Evolutionary conservation across 2,329 filamentous ascomycete species (phyloP).

Genomic region (Westerdykella aurantiaca): DNA sequence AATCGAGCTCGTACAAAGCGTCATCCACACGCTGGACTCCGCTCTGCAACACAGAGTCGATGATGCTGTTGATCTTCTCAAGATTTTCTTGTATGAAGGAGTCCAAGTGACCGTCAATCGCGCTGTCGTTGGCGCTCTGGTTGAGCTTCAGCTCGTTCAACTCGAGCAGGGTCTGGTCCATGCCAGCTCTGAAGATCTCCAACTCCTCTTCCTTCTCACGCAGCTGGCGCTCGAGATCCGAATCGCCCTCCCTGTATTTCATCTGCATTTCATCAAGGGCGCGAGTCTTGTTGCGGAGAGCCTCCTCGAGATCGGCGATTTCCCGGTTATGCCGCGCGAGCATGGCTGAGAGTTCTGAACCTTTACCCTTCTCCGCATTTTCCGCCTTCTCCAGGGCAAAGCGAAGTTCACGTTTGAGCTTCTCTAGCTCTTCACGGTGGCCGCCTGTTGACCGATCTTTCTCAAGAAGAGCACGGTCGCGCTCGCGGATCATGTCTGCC

Average conservation of each 20-base stretch:
- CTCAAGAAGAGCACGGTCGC: conserved; percentile 88
- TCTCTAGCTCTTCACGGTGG: conserved; percentile 90
- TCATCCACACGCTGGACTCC: conserved; percentile 93
- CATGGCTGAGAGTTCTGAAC: conserved; percentile 90
- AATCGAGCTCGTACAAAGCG: conserved; percentile 93
- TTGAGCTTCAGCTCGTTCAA: conserved; percentile 73
- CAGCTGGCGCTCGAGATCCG: conserved; percentile 77
- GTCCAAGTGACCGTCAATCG: conserved; percentile 85
- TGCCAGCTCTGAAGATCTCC: conserved; percentile 94
- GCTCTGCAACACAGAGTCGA: conserved; percentile 90
- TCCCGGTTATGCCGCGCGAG: conserved; percentile 94
- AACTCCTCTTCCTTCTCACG: conserved; percentile 96
- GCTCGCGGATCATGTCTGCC: conserved; percentile 96
- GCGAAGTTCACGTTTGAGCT: conserved; percentile 85
- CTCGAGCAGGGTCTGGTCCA: conserved; percentile 93
- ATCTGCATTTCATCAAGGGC: conserved; percentile 77
- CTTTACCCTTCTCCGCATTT: conserved; percentile 86
- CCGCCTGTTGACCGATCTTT: conserved; percentile 80
- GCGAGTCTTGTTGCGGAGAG: conserved; percentile 77
- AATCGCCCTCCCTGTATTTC: conserved; percentile 72
- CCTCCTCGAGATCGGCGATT: conserved; percentile 93
- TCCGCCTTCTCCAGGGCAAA: conserved; percentile 89
- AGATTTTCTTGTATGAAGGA: conserved; percentile 79
- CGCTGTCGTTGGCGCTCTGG: conserved; percentile 63
- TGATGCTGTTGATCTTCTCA: conserved; percentile 92